A percentile compares a stretch with the other conserved stretches of the same genome.
Evolutionary conservation across 2,329 filamentous ascomycete genomes (phyloP).

Genomic region (Cytospora piceae): DNA sequence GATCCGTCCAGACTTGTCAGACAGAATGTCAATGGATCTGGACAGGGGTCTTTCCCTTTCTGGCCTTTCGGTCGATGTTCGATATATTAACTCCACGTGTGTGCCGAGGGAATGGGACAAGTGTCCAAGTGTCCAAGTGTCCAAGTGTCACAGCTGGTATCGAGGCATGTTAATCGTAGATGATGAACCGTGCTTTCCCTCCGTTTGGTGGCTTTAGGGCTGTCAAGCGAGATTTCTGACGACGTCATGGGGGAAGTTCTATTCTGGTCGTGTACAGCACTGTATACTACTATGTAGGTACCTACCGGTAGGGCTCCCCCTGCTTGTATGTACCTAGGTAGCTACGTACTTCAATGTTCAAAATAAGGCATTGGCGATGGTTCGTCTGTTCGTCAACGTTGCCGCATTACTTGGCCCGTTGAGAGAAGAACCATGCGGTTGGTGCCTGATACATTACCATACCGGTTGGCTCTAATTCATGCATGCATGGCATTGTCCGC

Average conservation of each 20-base stretch:
- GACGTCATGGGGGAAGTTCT: background rate
- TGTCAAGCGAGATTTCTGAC: background rate
- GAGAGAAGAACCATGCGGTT: no score
- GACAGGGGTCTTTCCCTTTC: background rate
- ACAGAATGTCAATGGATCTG: background rate
- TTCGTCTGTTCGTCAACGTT: no score
- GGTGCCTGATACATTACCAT: no score
- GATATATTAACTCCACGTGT: background rate
- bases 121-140: background rate
- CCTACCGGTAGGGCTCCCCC: background rate
- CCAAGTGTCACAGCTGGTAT: background rate
- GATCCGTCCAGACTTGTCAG: background rate
- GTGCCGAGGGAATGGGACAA: background rate
- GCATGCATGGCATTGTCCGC: no score
- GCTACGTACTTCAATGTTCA: no score
- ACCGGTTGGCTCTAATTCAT: no score
- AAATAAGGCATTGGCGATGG: no score
- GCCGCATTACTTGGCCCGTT: no score
- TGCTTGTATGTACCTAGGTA: no score
- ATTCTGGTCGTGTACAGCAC: background rate
- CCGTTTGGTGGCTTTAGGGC: background rate
- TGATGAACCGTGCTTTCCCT: background rate
- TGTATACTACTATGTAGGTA: no score
- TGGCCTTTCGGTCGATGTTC: background rate
- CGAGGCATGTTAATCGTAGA: background rate